Evolutionary conservation across 208 protist species (phyloP), one percentile per base, ranked within the genome.

Genomic region (Wallacemonas sp.): DNA sequence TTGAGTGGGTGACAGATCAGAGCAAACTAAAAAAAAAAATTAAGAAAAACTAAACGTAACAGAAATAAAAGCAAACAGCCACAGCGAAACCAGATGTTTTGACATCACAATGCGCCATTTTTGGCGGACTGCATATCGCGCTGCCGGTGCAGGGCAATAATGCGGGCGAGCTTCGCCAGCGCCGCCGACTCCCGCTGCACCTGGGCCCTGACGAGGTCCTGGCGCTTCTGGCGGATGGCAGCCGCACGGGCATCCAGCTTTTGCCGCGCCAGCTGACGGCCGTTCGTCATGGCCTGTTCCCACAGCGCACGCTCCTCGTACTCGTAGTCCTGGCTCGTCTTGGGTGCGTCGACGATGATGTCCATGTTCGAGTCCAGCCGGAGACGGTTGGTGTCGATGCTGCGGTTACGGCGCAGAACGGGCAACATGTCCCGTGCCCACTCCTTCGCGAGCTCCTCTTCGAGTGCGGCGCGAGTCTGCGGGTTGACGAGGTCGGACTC

Each of bases 151-250:
- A 66, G 72, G 32, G 89, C 86, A 61, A 92, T 91, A 57, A 91
- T 78, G 55, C 77, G 80, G 14, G 87, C 87, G 7, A 96, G 68
- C 72, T 91, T 93, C 38, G 78, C 79, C 25, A 96, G 66, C 3
- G 91, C 91, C 0, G 76, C 75, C 0, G 83, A 61, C 48, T 96
- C 91, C 11, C 86, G 73, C 18, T 86, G 61, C 18, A 81, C 81
- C 61, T 87, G 75, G 3, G 77, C 70, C 20, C 48, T 46, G 22
- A 94, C 73, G 10, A 82, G 45, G 41, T 76, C 65, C 70, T 96
- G 80, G 16, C 69, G 67, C 36, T 70, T 46, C n/a, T 69, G 32
- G 5, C 81, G 67, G 28, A 84, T 61, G 12, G 62, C 44, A 2
- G 28, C 49, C 10, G 79, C 46, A n/a, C 70, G 74, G 29, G 74